These are phyloP conservation scores for Tinospora cordifolia DNA, from an alignment of 164 flowering plant species.

Conservation along the genomic window DNA sequence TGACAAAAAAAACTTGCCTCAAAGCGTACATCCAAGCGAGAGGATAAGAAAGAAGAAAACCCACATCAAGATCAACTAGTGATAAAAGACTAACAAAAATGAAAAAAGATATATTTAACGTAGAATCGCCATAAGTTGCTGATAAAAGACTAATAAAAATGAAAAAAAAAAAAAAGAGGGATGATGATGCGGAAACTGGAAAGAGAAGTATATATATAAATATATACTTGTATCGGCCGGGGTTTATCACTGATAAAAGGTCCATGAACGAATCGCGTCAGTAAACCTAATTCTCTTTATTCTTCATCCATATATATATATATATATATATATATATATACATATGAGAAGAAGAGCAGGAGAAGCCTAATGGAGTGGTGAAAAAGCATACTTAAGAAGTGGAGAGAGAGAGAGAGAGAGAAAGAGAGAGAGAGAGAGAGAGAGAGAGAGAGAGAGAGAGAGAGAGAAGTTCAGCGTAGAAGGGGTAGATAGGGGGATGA, in stretches of 20 bases:
- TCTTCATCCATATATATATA: not conserved
- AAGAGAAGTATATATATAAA: not conserved
- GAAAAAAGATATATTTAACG: not conserved
- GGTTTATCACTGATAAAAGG: slow-evolving; percentile 7
- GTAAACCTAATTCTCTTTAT: slow-evolving; percentile 8
- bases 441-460: slow-evolving; percentile 28
- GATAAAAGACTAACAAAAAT: not conserved
- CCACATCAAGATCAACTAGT: not conserved
- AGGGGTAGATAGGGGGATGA: slow-evolving; percentile 15
- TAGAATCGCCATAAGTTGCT: not conserved
- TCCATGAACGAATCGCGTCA: slow-evolving; percentile 8
- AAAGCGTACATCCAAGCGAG: not conserved
- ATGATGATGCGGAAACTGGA: too few species aligned
- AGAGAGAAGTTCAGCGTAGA: not conserved
- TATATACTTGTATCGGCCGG: not conserved
- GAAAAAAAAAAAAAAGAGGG: not conserved
- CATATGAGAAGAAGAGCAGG: not conserved
- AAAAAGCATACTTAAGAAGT: not conserved
- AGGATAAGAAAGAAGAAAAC: not conserved
- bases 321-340: slow-evolving; percentile 1
- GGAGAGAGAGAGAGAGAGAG: slow-evolving; percentile 25
- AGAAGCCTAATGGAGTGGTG: not conserved
- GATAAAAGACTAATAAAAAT: not conserved
- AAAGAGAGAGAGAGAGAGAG: slow-evolving; percentile 28
- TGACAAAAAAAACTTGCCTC: too few species aligned